Conservation (phyloP, 139 green algal species). For the Edaphochlamys debaryana region DNA sequence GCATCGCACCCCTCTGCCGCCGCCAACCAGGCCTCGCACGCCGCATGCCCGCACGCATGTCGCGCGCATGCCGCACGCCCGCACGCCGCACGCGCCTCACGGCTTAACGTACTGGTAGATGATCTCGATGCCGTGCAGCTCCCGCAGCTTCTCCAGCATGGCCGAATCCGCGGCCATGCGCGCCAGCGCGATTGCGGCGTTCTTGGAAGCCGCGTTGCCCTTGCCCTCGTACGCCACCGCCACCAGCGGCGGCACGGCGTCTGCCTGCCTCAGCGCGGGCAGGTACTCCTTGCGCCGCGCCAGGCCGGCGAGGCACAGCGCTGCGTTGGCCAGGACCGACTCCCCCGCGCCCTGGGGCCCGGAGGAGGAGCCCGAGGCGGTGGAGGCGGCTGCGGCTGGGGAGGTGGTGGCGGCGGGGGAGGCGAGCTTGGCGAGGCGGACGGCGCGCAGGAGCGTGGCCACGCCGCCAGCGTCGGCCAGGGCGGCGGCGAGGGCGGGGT, state of each 20-base stretch:
- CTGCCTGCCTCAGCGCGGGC: constrained; percentile 1
- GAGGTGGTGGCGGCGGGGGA: no score
- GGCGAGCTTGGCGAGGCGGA: background rate
- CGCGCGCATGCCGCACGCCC: no score
- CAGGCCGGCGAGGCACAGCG: constrained; percentile 47
- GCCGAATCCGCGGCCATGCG: constrained; percentile 56
- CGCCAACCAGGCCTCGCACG: no score
- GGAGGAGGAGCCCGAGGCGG: background rate
- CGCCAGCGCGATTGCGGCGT: constrained; percentile 75
- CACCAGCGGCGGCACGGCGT: constrained; percentile 59
- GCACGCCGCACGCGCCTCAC: no score
- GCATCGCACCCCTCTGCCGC: no score
- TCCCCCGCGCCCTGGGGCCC: background rate
- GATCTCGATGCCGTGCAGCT: constrained; percentile 77
- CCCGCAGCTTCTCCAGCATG: constrained; percentile 61
- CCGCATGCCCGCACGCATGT: no score
- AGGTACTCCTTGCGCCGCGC: constrained; percentile 37
- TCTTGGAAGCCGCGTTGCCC: constrained; percentile 58
- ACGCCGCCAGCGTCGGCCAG: constrained; percentile 18
- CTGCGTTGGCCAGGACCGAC: constrained; percentile 58
- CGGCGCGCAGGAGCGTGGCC: constrained; percentile 18
- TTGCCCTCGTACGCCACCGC: constrained; percentile 55
- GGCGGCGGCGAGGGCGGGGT: background rate
- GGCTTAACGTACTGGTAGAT: constrained; percentile 64
- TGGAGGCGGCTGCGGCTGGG: background rate